These are phyloP conservation scores for Cetraspora pellucida DNA, from an alignment of 192 early-diverging fungal genomes.

Conservation along the genomic window DNA sequence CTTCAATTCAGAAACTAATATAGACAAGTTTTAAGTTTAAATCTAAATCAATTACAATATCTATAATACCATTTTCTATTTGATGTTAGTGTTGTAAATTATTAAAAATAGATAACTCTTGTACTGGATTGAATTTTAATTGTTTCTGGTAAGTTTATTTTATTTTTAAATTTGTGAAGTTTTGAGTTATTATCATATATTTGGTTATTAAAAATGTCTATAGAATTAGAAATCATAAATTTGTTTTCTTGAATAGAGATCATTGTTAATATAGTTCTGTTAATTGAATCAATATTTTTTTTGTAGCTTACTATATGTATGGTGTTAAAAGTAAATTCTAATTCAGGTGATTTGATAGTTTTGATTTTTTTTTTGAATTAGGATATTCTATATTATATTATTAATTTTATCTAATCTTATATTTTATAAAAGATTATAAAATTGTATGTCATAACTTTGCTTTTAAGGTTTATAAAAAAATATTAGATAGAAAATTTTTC, in stretches of 20 bases:
- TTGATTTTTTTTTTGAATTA: background rate
- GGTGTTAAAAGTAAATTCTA: background rate
- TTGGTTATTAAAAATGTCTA: background rate
- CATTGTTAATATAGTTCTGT: background rate
- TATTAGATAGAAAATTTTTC: too few species aligned
- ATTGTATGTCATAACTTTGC: too few species aligned
- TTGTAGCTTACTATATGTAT: background rate
- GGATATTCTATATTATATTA: background rate
- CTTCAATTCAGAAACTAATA: background rate
- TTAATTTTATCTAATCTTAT: background rate
- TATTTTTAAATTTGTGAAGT: background rate
- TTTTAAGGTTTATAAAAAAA: too few species aligned
- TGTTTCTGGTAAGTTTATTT: constrained; percentile 4
- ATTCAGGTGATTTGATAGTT: background rate
- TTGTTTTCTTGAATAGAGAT: background rate
- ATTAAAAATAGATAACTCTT: background rate
- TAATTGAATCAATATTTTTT: background rate
- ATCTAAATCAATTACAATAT: background rate
- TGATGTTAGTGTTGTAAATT: background rate
- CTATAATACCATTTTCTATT: background rate
- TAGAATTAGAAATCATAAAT: constrained; percentile 3
- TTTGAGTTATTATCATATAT: background rate
- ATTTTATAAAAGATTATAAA: too few species aligned
- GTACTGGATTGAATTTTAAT: background rate
- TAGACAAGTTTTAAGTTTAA: too few species aligned